Base-by-base conservation (phyloP, 73 alveolate species). In the Paramecium bursaria region DNA sequence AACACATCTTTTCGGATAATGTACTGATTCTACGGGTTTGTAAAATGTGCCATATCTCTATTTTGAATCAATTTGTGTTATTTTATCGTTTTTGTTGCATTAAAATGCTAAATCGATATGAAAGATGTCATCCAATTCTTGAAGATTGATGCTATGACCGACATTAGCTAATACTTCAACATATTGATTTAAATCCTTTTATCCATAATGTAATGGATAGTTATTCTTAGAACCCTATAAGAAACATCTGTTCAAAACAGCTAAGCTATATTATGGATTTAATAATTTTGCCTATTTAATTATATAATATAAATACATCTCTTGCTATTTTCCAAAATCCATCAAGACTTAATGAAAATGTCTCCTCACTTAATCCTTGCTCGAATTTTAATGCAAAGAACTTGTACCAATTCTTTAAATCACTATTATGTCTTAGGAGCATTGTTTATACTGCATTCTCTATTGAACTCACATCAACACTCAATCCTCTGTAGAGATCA, bases 361-460 rank as follows among this genome's bases (percentile, higher is more conserved):
- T 53, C 19, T 75, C 79, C 48, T 80, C 91, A 30, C 61, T 44
- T 30, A 51, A 46, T 26, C 49, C 90, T 31, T 53, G 77, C 88
- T 87, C 95, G 7, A 89, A 90, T 82, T 93, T 82, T 26, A 74
- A 74, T 3, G 97, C 86, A 85, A 92, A 96, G 76, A 75, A 50
- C 88, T 90, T 94, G 87, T 95, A 97, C 93, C 97, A 93, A 54
- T 90, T 75, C 67, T 91, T 95, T 75, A 97, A 73, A 13, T 95
- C 97, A 33, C 94, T 75, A 67, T 95, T 92, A 86, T 92, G 88
- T 85, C 98, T 90, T 9, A 97, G 88, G 14, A 97, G 86, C 49
- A 96, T 86, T 54, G 96, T 95, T 57, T 92, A 86, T 17, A 96
- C 97, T 85, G 95, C 97, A 61, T 90, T 90, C 74, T 91, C 93